Percentiles rank a stretch among this genome's conserved stretches.
Evolutionary conservation across 176 grass and related monocot species (phyloP).

Genomic region (Saccharum spontaneum): DNA sequence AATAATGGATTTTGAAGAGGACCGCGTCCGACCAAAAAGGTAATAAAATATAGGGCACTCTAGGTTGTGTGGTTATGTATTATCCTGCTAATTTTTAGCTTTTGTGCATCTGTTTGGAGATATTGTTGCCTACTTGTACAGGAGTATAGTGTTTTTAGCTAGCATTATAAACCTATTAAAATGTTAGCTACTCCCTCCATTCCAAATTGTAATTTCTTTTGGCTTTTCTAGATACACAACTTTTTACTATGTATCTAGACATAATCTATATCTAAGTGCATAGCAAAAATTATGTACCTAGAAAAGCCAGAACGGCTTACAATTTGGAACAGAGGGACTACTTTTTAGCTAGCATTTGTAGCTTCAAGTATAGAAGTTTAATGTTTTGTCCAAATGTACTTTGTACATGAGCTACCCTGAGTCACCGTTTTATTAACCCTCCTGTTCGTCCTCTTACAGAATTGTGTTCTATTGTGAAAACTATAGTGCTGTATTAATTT

Average conservation of each 20-base stretch:
- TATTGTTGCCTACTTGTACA: neutral
- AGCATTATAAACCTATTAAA: neutral
- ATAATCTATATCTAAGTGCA: neutral
- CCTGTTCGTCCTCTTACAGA: neutral
- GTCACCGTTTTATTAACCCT: neutral
- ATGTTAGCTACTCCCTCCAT: neutral
- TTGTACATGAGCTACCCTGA: neutral
- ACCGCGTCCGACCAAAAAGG: constrained; percentile 95
- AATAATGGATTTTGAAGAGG: constrained; percentile 99
- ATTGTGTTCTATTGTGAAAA: neutral
- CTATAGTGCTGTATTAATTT: neutral
- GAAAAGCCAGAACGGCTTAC: neutral
- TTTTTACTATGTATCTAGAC: neutral
- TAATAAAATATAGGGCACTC: constrained; percentile 23
- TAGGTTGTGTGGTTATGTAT: neutral
- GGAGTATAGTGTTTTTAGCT: neutral
- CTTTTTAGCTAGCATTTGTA: neutral
- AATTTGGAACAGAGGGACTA: neutral
- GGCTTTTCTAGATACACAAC: neutral
- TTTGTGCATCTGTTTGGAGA: neutral
- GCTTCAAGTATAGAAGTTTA: neutral
- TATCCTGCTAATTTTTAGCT: constrained; percentile 15
- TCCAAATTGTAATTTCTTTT: neutral
- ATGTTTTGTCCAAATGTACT: neutral
- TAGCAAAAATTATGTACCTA: neutral